Evolutionary conservation across 2,329 filamentous ascomycete genomes (phyloP), one percentile per base, ranked within the genome.

Genomic region (Huntiella abstrusa): DNA sequence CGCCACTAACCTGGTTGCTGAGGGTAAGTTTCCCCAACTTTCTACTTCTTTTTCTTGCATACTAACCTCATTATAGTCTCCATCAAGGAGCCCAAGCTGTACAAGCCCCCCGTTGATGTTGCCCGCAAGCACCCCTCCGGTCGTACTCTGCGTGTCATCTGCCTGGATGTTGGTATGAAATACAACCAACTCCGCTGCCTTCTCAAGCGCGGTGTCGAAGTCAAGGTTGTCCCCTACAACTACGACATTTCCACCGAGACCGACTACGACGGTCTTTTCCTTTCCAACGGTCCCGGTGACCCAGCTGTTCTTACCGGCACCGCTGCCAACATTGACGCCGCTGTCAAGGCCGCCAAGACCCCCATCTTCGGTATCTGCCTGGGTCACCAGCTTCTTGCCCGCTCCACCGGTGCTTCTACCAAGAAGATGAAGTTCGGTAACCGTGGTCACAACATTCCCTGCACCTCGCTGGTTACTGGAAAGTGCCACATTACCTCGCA

Each of bases 361-460:
- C 88, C 88, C 5, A 80, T 96, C 52, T 95, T 96, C 55, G 88
- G 88, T 68, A 96, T 96, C 59, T 96, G 88, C 67, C 66, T 96
- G 55, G 88, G 88, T 48, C 88, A 96, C 62, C 88, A 96, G 65
- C 71, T 96, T 54, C 76, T 96, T 45, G 86, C 88, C 46, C 75
- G 86, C 55, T 86, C 88, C 49, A 77, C 86, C 32, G 88, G 88
- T 47, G 88, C 87, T 41, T 70, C 70, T 41, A 96, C 91, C 0
- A 64, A 73, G 57, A 98, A 98, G 71, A 93, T 98, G 85, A 96
- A 96, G 72, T 98, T 95, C 58, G 91, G 91, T 67, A 98, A 98
- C 68, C 84, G 91, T 57, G 91, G 88, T 38, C 85, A 93, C 70
- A 98, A 98, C 66, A 96, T 98, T 57, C 91, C 91, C 39, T 95